Evolutionary conservation across 164 flowering plant species (phyloP), one percentile per base, ranked within the genome.

Genomic region (Magnolia changhungtana): DNA sequence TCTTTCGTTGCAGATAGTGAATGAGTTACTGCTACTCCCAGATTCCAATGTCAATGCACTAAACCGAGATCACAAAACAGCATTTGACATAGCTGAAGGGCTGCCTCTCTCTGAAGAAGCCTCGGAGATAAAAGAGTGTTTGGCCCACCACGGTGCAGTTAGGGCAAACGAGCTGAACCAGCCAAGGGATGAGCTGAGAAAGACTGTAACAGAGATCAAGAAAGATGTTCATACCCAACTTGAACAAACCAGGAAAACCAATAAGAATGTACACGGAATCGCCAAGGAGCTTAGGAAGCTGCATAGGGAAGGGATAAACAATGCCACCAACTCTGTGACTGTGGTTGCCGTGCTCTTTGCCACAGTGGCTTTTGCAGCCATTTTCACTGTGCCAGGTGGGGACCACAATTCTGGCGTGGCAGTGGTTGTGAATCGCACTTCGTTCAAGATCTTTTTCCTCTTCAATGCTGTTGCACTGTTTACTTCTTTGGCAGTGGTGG

Each of bases 261-360:
- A 90, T 86, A 90, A 74, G 74, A 90, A 90, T 66, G 89, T 92
- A 71, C 61, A 67, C 76, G 91, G 90, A 24, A 90, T 92, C 49
- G 90, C 94, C 55, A 88, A 89, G 81, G 90, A 89, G 78, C 88
- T 92, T n/a, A 75, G 86, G 3, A 89, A 85, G 78, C 89, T 92
- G 73, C 96, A 92, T 76, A 82, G 92, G 64, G 89, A 79, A 66
- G 96, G 96, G 23, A 88, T 92, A 85, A 89, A 92, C 85, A 92
- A 92, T 68, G 94, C 96, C 50, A 88, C 93, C 72, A 92, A 92
- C 81, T 90, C 96, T 6, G 92, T 90, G 24, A 92, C 96, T 13
- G 89, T 92, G 72, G 96, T 92, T 8, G 96, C 96, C 14, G 94
- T 88, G 50, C 87, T 92, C 58, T 89, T 92, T 81, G 94, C 93